Conservation (phyloP, 75 land plant genomes). For the Adiantum capillusveneris region DNA sequence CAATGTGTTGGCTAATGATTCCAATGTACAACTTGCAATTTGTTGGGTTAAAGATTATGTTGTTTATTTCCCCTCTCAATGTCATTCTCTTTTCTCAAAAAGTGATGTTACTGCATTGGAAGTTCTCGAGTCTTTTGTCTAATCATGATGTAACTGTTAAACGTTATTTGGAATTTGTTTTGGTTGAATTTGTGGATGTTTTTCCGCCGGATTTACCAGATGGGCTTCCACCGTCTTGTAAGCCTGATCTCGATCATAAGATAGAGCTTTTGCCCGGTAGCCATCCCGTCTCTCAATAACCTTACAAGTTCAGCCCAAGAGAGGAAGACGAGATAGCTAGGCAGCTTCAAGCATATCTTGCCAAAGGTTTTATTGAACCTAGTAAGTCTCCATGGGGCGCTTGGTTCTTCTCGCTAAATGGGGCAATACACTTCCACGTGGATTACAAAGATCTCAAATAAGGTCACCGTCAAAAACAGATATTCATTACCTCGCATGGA, state of each 20-base stretch:
- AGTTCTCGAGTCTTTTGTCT: no score
- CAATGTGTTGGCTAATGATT: no score
- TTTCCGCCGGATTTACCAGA: background rate
- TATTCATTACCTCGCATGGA: conserved; percentile 15
- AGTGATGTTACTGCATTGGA: no score
- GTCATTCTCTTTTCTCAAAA: no score
- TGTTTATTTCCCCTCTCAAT: no score
- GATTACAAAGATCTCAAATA: conserved; percentile 9
- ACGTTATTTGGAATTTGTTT: no score
- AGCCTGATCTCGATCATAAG: background rate
- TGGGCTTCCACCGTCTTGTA: no score
- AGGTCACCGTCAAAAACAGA: background rate
- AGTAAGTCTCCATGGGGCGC: conserved; percentile 12
- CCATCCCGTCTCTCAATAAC: background rate
- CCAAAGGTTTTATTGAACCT: conserved; percentile 7
- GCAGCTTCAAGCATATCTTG: conserved; percentile 1
- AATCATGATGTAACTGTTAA: no score
- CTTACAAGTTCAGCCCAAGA: conserved; percentile 8
- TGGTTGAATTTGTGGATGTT: background rate
- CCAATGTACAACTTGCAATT: no score
- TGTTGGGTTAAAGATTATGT: no score
- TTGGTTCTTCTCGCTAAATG: conserved; percentile 16
- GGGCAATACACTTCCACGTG: conserved; percentile 8
- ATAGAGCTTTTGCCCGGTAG: background rate
- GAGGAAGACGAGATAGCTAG: conserved; percentile 14